phyloP scores from a whole-genome alignment of 1,284 basidiomycete species.

The Coniferiporia sulphurascens region DNA sequence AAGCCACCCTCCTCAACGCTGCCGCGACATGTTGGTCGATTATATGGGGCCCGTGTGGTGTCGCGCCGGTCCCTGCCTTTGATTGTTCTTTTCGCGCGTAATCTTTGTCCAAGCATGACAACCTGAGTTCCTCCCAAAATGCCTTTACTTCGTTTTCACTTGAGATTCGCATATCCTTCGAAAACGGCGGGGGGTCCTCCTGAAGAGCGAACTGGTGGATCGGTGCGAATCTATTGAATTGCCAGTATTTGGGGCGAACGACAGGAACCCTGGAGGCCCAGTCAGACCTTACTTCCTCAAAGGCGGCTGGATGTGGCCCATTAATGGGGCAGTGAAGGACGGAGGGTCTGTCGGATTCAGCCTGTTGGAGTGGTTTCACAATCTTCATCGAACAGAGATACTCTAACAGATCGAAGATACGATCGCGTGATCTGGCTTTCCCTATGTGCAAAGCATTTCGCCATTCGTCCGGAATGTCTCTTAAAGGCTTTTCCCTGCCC shows the following conservation, averaged over 20 bases:
- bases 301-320: constrained; percentile 39
- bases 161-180: constrained; percentile 40
- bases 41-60: constrained; percentile 18
- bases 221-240: constrained; percentile 47
- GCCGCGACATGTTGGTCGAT: constrained; percentile 34
- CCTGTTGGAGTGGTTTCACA: constrained; percentile 48
- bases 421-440: constrained; percentile 48
- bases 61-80: constrained; percentile 20
- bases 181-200: constrained; percentile 48
- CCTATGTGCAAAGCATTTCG: constrained; percentile 49
- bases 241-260: constrained; percentile 56
- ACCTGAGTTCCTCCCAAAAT: constrained; percentile 56
- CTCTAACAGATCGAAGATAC: constrained; percentile 57
- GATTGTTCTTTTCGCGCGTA: constrained; percentile 25
- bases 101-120: constrained; percentile 36
- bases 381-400: constrained; percentile 49
- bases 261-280: constrained; percentile 28
- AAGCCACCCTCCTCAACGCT: constrained; percentile 42
- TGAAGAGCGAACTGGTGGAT: constrained; percentile 54
- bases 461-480: constrained; percentile 45
- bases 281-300: constrained; percentile 33
- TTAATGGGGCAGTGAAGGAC: constrained; percentile 39
- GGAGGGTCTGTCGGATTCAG: constrained; percentile 35
- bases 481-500: constrained; percentile 44
- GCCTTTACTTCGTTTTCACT: constrained; percentile 34